A percentile compares a stretch with the other conserved stretches of the same genome.
These are phyloP conservation scores for Eimeria sp. DNA, from an alignment of 169 alveolate genomes.

Conservation along the genomic window DNA sequence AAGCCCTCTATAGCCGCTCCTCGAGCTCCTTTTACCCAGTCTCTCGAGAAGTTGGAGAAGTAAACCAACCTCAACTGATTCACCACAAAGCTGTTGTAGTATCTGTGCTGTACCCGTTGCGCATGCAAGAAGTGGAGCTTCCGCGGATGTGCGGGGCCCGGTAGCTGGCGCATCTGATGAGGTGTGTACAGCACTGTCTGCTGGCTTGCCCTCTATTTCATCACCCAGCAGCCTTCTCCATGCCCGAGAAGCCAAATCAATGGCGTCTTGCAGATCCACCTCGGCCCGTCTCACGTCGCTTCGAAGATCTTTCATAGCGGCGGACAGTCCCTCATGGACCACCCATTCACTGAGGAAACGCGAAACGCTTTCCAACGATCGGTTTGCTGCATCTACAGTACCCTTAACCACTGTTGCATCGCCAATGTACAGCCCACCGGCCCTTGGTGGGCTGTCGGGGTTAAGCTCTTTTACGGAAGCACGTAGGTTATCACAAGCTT, in stretches of 20 bases:
- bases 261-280: not conserved
- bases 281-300: not conserved
- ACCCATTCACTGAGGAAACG: not conserved
- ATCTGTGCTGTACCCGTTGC: not conserved
- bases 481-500: not conserved
- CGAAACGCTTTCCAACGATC: not conserved
- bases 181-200: not conserved
- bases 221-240: not conserved
- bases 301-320: not conserved
- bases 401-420: not conserved
- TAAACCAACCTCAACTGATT: not conserved
- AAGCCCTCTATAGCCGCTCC: no score
- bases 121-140: not conserved
- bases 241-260: not conserved
- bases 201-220: not conserved
- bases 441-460: not conserved
- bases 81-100: not conserved
- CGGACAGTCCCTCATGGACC: not conserved
- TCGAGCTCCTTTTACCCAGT: not conserved
- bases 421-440: slow-evolving; percentile 5
- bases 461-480: not conserved
- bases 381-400: not conserved
- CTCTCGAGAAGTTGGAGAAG: not conserved
- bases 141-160: not conserved
- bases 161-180: not conserved